Conservation (phyloP, 306 rosid genomes). For the Cucurbita pepo region DNA sequence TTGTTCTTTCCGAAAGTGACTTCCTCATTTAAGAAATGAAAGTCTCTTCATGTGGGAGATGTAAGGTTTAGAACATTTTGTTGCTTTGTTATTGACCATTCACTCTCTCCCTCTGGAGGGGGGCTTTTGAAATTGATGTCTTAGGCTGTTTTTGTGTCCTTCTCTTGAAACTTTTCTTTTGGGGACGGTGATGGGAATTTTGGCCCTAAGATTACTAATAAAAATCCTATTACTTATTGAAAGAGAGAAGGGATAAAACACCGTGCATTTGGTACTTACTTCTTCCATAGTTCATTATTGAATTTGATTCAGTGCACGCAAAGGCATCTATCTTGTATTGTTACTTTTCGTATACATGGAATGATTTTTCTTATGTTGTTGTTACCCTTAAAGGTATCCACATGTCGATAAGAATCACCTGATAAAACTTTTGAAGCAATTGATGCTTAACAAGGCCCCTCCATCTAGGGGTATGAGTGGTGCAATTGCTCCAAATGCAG, state of each 20-base stretch:
- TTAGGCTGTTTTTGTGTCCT: not conserved
- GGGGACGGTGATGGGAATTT: not conserved
- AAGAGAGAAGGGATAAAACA: not conserved
- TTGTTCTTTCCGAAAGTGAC: not conserved
- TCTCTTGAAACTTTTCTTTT: not conserved
- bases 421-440: conserved; percentile 85
- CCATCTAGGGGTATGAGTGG: conserved; percentile 34
- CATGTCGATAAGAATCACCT: conserved; percentile 80
- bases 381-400: conserved; percentile 49
- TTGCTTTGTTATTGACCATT: not conserved
- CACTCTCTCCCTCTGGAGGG: not conserved
- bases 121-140: not conserved
- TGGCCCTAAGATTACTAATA: not conserved
- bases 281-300: not conserved
- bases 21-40: not conserved
- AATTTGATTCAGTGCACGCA: not conserved
- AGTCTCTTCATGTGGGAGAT: not conserved
- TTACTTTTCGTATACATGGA: not conserved
- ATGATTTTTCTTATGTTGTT: not conserved
- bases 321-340: not conserved
- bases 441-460: conserved; percentile 39
- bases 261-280: not conserved
- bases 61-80: not conserved
- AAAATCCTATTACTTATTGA: not conserved
- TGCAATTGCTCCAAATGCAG: conserved; percentile 78